Percentiles rank a stretch among this genome's conserved stretches.
These are phyloP conservation scores for Pholiota adiposa DNA, from an alignment of 1,284 basidiomycete genomes.

Conservation along the genomic window DNA sequence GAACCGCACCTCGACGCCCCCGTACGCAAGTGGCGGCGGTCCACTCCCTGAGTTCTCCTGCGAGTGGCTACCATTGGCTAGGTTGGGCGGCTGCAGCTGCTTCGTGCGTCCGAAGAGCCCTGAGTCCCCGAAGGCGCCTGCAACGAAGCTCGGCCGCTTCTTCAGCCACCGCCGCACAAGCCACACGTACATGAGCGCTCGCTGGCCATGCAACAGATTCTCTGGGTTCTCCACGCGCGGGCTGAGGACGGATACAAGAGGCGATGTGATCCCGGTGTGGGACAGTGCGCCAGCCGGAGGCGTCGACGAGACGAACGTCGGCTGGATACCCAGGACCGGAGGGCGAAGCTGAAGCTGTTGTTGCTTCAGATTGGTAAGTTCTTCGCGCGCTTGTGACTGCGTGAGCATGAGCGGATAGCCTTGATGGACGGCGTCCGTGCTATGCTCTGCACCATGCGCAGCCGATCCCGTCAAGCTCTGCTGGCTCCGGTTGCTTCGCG, in stretches of 20 bases:
- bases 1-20: conserved; percentile 66
- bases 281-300: conserved; percentile 1
- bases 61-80: conserved; percentile 8
- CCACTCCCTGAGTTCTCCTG: conserved; percentile 18
- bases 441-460: neutral
- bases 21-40: conserved; percentile 23
- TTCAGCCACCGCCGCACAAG: conserved; percentile 83
- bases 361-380: conserved; percentile 22
- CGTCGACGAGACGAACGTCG: conserved; percentile 43
- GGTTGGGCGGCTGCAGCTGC: neutral
- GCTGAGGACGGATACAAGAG: conserved; percentile 21
- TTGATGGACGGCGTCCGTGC: neutral
- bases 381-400: conserved; percentile 19
- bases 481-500: conserved; percentile 22
- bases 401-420: conserved; percentile 18
- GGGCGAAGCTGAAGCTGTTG: conserved; percentile 49
- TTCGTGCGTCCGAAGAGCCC: conserved; percentile 7
- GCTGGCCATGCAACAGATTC: conserved; percentile 24
- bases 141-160: conserved; percentile 48
- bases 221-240: conserved; percentile 24
- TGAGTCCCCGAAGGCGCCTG: conserved; percentile 15
- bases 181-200: conserved; percentile 79
- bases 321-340: conserved; percentile 67
- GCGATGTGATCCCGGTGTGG: conserved; percentile 11
- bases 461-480: conserved; percentile 18